Percentiles rank a stretch among this genome's conserved stretches.
These are phyloP conservation scores for Boletus semigastroideus DNA, from an alignment of 1,284 basidiomycete genomes.

Conservation along the genomic window DNA sequence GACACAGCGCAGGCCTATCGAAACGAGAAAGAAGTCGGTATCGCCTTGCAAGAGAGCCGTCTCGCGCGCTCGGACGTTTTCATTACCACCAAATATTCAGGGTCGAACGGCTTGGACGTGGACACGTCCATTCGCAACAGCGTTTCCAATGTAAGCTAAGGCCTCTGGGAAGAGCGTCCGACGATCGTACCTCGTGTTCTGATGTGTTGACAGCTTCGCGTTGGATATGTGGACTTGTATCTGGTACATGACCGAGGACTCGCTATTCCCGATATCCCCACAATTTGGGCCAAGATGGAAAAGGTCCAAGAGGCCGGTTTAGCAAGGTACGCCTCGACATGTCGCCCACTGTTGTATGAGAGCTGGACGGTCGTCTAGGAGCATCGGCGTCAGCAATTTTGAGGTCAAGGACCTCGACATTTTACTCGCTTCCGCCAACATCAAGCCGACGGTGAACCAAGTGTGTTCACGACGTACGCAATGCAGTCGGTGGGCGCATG, in stretches of 20 bases:
- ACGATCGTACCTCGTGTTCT: neutral
- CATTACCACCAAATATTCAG: constrained; percentile 61
- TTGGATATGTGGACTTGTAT: constrained; percentile 72
- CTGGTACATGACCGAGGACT: constrained; percentile 59
- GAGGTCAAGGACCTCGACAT: constrained; percentile 51
- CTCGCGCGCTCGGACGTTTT: constrained; percentile 45
- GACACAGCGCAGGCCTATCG: constrained; percentile 51
- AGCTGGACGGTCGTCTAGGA: constrained; percentile 41
- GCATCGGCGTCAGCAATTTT: constrained; percentile 76
- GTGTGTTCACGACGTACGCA: constrained; percentile 29
- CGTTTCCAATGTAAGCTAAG: constrained; percentile 55
- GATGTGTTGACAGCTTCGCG: constrained; percentile 46
- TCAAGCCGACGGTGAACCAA: constrained; percentile 73
- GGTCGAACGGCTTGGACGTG: constrained; percentile 50
- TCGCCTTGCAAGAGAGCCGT: constrained; percentile 48
- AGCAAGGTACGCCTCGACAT: neutral
- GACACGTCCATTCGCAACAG: constrained; percentile 44
- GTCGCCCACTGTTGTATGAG: neutral
- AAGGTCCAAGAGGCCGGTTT: constrained; percentile 44
- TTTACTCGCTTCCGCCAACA: constrained; percentile 53
- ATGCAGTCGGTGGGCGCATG: no score
- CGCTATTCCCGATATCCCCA: constrained; percentile 52
- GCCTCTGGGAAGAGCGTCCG: neutral
- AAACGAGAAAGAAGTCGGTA: constrained; percentile 50
- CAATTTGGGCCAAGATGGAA: constrained; percentile 64